A percentile compares a stretch with the other conserved stretches of the same genome.
phyloP scores from a whole-genome alignment of 805 yeast genomes.

The Suhomyces sp. region DNA sequence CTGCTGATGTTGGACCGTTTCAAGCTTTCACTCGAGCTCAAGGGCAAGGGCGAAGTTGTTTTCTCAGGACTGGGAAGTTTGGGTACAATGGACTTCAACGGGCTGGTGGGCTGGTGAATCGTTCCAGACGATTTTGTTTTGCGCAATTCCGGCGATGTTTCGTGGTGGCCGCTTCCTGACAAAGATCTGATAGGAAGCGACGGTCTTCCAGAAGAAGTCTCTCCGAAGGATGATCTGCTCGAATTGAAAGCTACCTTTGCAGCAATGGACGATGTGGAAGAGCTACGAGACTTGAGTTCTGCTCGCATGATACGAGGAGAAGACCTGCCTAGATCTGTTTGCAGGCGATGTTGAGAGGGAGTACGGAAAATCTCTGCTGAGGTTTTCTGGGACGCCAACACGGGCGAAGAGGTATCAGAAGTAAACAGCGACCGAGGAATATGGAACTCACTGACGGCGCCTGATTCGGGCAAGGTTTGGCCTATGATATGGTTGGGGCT shows the following conservation, averaged over 20 bases:
- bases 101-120: background rate
- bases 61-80: background rate
- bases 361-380: background rate
- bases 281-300: conserved; percentile 1
- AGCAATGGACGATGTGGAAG: conserved; percentile 24
- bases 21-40: conserved; percentile 8
- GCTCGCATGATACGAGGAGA: background rate
- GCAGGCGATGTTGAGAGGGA: background rate
- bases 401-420: conserved; percentile 2
- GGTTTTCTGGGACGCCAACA: background rate
- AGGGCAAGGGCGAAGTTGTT: background rate
- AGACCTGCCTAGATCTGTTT: background rate
- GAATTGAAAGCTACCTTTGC: conserved; percentile 25
- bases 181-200: conserved; percentile 10
- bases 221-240: conserved; percentile 17
- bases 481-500: conserved; percentile 2
- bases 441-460: conserved; percentile 6
- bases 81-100: background rate
- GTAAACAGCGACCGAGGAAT: background rate
- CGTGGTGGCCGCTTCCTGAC: background rate
- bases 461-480: conserved; percentile 4
- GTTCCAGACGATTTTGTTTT: conserved; percentile 19
- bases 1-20: conserved; percentile 17
- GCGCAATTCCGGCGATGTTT: conserved; percentile 12
- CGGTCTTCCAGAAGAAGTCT: conserved; percentile 11